These are phyloP conservation scores for Caryopteris hybrid DNA, from an alignment of 305 asterid genomes.

Conservation along the genomic window DNA sequence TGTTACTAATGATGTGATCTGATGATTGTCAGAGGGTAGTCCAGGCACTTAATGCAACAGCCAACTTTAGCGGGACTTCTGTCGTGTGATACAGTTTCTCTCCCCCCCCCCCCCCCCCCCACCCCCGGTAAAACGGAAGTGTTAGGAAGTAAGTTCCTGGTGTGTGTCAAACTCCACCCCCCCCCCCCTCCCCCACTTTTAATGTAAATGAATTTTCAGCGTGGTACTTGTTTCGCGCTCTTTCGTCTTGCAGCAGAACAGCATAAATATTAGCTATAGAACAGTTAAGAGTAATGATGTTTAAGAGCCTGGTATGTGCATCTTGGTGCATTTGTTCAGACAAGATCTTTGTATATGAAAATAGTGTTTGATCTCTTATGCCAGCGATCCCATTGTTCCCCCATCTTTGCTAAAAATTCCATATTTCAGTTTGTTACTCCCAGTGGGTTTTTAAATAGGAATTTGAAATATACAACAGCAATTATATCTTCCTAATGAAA, in stretches of 20 bases:
- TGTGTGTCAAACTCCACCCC: too few species aligned
- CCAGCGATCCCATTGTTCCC: neutral
- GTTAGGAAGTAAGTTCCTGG: too few species aligned
- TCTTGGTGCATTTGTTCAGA: neutral
- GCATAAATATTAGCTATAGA: neutral
- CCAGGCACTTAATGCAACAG: slow-evolving; percentile 21
- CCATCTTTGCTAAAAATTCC: too few species aligned
- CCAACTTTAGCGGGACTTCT: slow-evolving; percentile 19
- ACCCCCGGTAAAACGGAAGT: too few species aligned
- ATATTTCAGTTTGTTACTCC: neutral
- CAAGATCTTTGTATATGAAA: too few species aligned
- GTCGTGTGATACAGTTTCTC: neutral
- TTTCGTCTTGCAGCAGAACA: too few species aligned
- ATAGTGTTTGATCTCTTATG: neutral
- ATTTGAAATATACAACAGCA: too few species aligned
- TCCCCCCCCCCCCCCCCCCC: neutral
- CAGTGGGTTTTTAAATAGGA: too few species aligned
- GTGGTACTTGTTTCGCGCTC: neutral
- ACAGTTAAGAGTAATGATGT: neutral
- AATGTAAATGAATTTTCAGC: neutral
- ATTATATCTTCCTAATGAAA: too few species aligned
- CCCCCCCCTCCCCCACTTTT: neutral
- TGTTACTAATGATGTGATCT: slow-evolving; percentile 14
- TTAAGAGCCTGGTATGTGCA: neutral
- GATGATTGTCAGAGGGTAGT: slow-evolving; percentile 20